Evolutionary conservation across 163 green algal genomes (phyloP).

Genomic region (Coccomyxa subellipsoidea): DNA sequence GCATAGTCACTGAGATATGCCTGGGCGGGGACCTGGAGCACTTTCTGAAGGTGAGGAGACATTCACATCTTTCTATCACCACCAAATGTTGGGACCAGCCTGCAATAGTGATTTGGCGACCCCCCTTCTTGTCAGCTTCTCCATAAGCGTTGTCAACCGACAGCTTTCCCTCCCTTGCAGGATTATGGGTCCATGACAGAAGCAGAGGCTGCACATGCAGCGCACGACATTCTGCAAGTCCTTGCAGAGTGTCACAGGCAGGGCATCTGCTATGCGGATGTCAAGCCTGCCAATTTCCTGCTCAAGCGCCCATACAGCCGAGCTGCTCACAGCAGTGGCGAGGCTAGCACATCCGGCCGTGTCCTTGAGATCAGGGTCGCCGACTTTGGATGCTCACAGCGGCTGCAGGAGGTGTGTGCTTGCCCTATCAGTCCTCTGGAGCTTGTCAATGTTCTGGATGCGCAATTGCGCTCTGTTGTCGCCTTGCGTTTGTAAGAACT

Average conservation of each 20-base stretch:
- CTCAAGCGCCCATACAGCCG: constrained; percentile 26
- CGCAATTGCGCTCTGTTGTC: no score
- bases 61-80: background rate
- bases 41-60: constrained; percentile 15
- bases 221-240: constrained; percentile 29
- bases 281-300: constrained; percentile 50
- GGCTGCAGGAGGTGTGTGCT: constrained; percentile 5
- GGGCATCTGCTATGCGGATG: constrained; percentile 39
- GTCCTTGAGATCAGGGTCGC: constrained; percentile 20
- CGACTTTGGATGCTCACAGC: constrained; percentile 41
- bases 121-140: background rate
- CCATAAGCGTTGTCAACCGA: background rate
- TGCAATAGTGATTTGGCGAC: no score
- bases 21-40: constrained; percentile 21
- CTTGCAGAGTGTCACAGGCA: constrained; percentile 35
- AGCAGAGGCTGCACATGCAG: constrained; percentile 26
- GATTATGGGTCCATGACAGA: constrained; percentile 23
- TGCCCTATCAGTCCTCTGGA: background rate
- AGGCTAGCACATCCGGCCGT: background rate
- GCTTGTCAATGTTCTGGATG: background rate
- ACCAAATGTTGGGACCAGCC: no score
- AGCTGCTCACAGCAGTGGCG: background rate
- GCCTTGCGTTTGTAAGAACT: no score
- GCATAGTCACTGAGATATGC: constrained; percentile 36
- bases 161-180: background rate